These are phyloP conservation scores for Aphanoascus verrucosus DNA, from an alignment of 2,329 filamentous ascomycete genomes.

Conservation along the genomic window DNA sequence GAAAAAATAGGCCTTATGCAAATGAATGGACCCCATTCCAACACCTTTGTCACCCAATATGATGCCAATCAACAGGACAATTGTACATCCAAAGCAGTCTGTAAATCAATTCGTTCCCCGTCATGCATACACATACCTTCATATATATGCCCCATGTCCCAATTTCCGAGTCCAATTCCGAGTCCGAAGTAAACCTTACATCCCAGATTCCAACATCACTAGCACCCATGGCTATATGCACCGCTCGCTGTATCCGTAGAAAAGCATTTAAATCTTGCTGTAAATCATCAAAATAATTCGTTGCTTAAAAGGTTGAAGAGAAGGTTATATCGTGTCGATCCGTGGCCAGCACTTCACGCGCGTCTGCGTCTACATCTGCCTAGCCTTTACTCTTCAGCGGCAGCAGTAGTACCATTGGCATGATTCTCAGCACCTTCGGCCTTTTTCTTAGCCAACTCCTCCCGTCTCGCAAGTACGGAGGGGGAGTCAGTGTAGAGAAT, in stretches of 20 bases:
- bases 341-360: slow-evolving; percentile 4
- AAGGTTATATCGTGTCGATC: neutral
- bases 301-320: too few relatives aligned
- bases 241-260: neutral
- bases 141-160: slow-evolving; percentile 1
- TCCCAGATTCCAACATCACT: too few relatives aligned
- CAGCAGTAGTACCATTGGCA: slow-evolving; percentile 1
- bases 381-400: neutral
- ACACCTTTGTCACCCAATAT: slow-evolving; percentile 1
- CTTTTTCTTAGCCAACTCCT: slow-evolving; percentile 30
- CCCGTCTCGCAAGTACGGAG: slow-evolving; percentile 30
- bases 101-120: neutral
- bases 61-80: neutral
- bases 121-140: neutral
- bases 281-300: neutral
- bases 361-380: neutral
- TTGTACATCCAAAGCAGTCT: neutral
- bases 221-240: slow-evolving; percentile 7
- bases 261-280: slow-evolving; percentile 4
- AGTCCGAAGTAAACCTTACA: slow-evolving; percentile 3
- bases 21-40: slow-evolving; percentile 10
- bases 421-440: slow-evolving; percentile 8
- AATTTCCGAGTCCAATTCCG: too few relatives aligned
- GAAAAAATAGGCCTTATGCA: slow-evolving; percentile 1
- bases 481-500: slow-evolving; percentile 43